phyloP scores from a whole-genome alignment of 805 yeast species.

The Saccharomycopsis capsularis region DNA sequence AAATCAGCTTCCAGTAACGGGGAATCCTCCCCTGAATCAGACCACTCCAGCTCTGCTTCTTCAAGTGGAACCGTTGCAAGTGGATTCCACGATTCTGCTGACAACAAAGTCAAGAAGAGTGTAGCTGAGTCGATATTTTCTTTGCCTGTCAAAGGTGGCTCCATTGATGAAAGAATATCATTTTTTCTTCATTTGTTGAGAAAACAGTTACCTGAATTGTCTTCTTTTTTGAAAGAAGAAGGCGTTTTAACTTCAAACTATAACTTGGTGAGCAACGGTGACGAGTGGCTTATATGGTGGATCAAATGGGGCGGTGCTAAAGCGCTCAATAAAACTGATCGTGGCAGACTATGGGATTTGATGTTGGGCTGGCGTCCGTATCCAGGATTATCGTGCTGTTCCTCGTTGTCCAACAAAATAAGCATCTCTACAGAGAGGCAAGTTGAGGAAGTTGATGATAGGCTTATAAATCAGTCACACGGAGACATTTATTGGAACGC shows the following conservation, averaged over 20 bases:
- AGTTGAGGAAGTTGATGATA: conserved; percentile 4
- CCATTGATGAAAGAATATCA: conserved; percentile 58
- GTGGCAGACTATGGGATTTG: conserved; percentile 88
- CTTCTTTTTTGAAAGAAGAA: conserved; percentile 72
- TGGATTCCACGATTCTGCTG: conserved; percentile 2
- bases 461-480: conserved; percentile 9
- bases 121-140: conserved; percentile 27
- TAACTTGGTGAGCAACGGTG: conserved; percentile 43
- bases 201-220: conserved; percentile 65
- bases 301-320: conserved; percentile 83
- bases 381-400: neutral
- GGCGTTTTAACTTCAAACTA: conserved; percentile 52
- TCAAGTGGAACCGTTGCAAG: too few species aligned
- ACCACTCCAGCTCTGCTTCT: neutral
- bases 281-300: conserved; percentile 95
- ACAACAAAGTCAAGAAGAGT: neutral
- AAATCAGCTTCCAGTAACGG: neutral
- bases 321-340: conserved; percentile 70
- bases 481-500: conserved; percentile 7
- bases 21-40: neutral
- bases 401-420: neutral
- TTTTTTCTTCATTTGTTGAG: conserved; percentile 60
- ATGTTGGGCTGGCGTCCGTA: conserved; percentile 66
- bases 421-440: neutral
- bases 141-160: conserved; percentile 52